Evolutionary conservation across 371 early-diverging fungal species (phyloP).

Genomic region (Phascolomyces articulosus): DNA sequence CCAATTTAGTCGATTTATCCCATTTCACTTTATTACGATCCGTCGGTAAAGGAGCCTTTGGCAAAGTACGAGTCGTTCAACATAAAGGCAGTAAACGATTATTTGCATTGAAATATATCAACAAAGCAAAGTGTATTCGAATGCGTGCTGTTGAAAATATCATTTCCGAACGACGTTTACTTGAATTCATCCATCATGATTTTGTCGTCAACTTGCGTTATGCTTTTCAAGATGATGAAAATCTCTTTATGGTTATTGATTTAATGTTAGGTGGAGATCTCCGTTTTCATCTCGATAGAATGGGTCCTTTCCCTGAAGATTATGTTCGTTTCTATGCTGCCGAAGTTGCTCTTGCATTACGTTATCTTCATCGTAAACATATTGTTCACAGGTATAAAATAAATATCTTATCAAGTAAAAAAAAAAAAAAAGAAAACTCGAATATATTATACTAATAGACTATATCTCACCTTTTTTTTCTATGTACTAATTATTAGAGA

Average conservation of each 20-base stretch:
- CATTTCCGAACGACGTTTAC: slow-evolving; percentile 55
- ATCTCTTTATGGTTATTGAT: slow-evolving; percentile 78
- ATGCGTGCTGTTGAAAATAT: slow-evolving; percentile 60
- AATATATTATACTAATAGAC: background rate
- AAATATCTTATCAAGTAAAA: background rate
- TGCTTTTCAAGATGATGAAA: slow-evolving; percentile 83
- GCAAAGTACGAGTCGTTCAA: slow-evolving; percentile 86
- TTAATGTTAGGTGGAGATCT: slow-evolving; percentile 88
- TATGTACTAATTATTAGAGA: slow-evolving; percentile 57
- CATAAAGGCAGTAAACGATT: slow-evolving; percentile 64
- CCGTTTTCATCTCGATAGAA: slow-evolving; percentile 71
- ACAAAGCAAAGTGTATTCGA: slow-evolving; percentile 56
- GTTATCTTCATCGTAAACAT: slow-evolving; percentile 66
- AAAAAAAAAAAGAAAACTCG: too few relatives aligned
- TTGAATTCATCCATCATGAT: slow-evolving; percentile 45
- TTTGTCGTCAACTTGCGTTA: slow-evolving; percentile 70
- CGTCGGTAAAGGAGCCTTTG: slow-evolving; percentile 76
- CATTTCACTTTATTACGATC: slow-evolving; percentile 69
- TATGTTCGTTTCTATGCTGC: slow-evolving; percentile 78
- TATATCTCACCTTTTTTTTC: background rate
- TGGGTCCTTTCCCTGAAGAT: slow-evolving; percentile 65
- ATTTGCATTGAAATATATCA: slow-evolving; percentile 63
- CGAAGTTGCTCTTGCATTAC: slow-evolving; percentile 67
- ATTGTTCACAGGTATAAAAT: slow-evolving; percentile 60
- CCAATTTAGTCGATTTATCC: slow-evolving; percentile 53